A percentile compares a stretch with the other conserved stretches of the same genome.
phyloP scores from a whole-genome alignment of 108 stramenopile species.

The Asterionellopsis glacialis region DNA sequence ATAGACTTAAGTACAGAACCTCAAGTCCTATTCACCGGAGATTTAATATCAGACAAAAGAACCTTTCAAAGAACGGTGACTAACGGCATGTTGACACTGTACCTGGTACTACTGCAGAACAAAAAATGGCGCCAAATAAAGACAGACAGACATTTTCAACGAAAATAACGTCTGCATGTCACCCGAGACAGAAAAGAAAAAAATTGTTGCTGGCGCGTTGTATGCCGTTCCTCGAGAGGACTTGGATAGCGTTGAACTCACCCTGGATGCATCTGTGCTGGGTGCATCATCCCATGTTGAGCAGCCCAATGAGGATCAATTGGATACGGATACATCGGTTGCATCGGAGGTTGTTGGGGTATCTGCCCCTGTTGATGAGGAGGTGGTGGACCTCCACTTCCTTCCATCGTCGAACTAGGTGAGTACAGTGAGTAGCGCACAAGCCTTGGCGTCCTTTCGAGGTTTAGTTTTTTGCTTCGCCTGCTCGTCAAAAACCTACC shows the following conservation, averaged over 20 bases:
- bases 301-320: constrained; percentile 31
- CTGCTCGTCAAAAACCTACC: too few relatives aligned
- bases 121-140: neutral
- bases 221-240: neutral
- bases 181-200: neutral
- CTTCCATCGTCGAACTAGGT: too few relatives aligned
- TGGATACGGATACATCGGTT: constrained; percentile 24
- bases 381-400: neutral
- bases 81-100: too few relatives aligned
- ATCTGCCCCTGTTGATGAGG: neutral
- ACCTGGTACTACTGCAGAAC: neutral
- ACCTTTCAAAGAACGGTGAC: too few relatives aligned
- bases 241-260: neutral
- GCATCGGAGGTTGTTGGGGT: constrained; percentile 5
- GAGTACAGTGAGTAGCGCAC: too few relatives aligned
- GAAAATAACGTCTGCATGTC: neutral
- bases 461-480: too few relatives aligned
- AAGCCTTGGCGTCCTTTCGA: too few relatives aligned
- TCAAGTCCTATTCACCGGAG: too few relatives aligned
- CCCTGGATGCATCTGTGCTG: constrained; percentile 26
- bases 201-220: constrained; percentile 1
- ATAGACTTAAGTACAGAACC: too few relatives aligned
- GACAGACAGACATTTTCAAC: neutral
- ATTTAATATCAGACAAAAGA: too few relatives aligned
- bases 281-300: constrained; percentile 30